Evolutionary conservation across 2,329 filamentous ascomycete genomes (phyloP), one percentile per base, ranked within the genome.

Genomic region (Fusarium ambrosium): DNA sequence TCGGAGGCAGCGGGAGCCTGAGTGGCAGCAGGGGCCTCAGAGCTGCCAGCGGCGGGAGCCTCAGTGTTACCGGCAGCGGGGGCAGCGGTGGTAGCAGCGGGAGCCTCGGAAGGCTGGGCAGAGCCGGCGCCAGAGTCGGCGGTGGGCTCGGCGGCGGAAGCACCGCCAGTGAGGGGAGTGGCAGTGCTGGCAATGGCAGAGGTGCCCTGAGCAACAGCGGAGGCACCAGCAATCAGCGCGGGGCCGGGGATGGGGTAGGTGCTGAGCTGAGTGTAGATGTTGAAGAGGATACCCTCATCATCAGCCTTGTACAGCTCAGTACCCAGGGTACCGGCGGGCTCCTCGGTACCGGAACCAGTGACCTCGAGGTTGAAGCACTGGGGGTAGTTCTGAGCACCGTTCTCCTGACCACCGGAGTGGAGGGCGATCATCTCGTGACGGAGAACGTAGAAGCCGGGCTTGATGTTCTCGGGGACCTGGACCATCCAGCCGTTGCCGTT

Each of bases 391-490:
- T 75, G 73, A 1, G 73, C 73, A n/a, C 73, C 73, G 3, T 75
- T 55, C 43, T 67, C 53, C 11, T 76, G 61, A 36, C 81, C 80
- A 5, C 83, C 85, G 0, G 80, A 76, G 69, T 89, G 87, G 29
- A 89, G 81, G 13, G 87, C 87, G 68, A 89, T 86, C 72, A 89
- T 87, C 79, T 89, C 87, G 74, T 88, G 87, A 4, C 87, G 85
- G 68, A 89, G 78, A 45, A 89, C 86, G 78, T 89, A 89, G 77
- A 80, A 79, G 14, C 84, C 84, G 29, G 82, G 68, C 68, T 82
- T 83, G 65, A 85, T 75, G 70, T 73, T 79, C 7, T 68, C 67
- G 41, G 84, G 84, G 56, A 85, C 79, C 64, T 81, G 78, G 67
- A 84, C 77, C 60, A 78, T 60, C 81, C 81, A 82, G 68, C 76